Conservation (phyloP, 148 eudicot genomes). For the Heliosperma pusillum region DNA sequence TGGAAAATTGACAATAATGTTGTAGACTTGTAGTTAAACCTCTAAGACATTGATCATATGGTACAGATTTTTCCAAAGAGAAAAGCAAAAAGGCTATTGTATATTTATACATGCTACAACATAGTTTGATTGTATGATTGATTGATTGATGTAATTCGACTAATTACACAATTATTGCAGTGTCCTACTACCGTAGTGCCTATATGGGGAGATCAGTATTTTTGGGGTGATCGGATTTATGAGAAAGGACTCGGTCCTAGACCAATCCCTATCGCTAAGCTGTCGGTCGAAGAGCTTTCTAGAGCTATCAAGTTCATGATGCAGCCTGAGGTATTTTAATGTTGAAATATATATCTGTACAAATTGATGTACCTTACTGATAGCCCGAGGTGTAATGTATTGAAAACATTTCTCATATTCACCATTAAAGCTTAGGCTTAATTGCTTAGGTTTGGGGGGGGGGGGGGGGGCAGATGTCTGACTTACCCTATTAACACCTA, state of each 20-base stretch:
- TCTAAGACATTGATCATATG: background rate
- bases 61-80: too few relatives aligned
- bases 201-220: conserved; percentile 93
- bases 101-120: background rate
- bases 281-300: conserved; percentile 64
- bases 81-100: background rate
- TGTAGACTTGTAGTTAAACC: background rate
- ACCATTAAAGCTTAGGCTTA: too few relatives aligned
- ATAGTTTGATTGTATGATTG: background rate
- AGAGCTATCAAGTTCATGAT: conserved; percentile 78
- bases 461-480: too few relatives aligned
- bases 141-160: background rate
- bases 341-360: background rate
- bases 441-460: too few relatives aligned
- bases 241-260: conserved; percentile 85
- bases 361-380: too few relatives aligned
- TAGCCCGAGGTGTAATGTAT: too few relatives aligned
- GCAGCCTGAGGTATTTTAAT: conserved; percentile 63
- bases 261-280: conserved; percentile 72
- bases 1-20: background rate
- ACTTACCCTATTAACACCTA: too few relatives aligned
- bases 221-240: conserved; percentile 84
- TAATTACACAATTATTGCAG: conserved; percentile 37
- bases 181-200: conserved; percentile 95
- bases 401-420: too few relatives aligned